Conservation (phyloP, 768 basidiomycete species). For the Hericium coralloides region DNA sequence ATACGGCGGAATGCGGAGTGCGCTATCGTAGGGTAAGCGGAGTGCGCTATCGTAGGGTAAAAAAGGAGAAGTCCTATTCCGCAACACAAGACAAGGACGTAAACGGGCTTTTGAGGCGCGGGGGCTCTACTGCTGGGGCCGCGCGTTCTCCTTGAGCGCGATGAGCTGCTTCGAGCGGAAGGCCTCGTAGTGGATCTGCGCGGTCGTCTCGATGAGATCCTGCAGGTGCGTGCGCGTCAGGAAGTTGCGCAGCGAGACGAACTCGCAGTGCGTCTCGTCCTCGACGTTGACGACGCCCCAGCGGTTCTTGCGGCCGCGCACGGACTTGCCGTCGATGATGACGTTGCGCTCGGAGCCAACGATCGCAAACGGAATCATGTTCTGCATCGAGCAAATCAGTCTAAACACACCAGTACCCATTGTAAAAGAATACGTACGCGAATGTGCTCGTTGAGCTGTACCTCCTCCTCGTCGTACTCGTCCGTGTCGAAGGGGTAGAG, state of each 20-base stretch:
- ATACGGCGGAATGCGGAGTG: neutral
- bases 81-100: too few species aligned
- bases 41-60: neutral
- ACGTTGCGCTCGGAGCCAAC: constrained; percentile 97
- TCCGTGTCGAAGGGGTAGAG: constrained; percentile 97
- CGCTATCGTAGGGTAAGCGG: neutral
- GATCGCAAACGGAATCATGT: constrained; percentile 92
- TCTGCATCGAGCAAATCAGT: constrained; percentile 33
- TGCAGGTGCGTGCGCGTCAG: constrained; percentile 94
- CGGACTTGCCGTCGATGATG: constrained; percentile 90
- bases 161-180: constrained; percentile 98
- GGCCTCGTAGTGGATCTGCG: constrained; percentile 98
- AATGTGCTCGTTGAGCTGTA: constrained; percentile 83
- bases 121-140: constrained; percentile 9
- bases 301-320: constrained; percentile 93
- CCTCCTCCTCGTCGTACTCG: constrained; percentile 89
- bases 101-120: neutral
- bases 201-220: constrained; percentile 97
- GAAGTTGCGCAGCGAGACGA: constrained; percentile 95
- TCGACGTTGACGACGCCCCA: constrained; percentile 99
- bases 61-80: neutral
- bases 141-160: constrained; percentile 75
- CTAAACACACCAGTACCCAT: neutral
- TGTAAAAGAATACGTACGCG: constrained; percentile 44
- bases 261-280: constrained; percentile 95